phyloP scores from a whole-genome alignment of 2,329 filamentous ascomycete genomes.

The Aspergillus tamarii region DNA sequence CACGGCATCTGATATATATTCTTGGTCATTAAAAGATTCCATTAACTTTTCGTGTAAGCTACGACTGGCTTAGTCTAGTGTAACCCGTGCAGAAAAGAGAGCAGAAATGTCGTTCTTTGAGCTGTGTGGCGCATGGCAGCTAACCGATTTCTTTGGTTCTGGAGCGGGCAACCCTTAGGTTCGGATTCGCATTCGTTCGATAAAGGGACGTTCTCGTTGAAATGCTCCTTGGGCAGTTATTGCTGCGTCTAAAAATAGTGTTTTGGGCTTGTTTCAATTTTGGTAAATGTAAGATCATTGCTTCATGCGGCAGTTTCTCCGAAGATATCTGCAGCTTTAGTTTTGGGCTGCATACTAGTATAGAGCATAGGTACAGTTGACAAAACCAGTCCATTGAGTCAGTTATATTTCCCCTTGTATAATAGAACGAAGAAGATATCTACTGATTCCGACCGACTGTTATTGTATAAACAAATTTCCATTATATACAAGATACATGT shows the following conservation, averaged over 20 bases:
- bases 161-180: neutral
- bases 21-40: neutral
- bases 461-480: neutral
- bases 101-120: neutral
- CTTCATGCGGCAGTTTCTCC: neutral
- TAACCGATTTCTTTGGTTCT: neutral
- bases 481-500: conserved; percentile 11
- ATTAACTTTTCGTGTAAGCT: neutral
- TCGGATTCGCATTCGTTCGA: neutral
- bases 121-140: neutral
- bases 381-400: neutral
- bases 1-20: neutral
- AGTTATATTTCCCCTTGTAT: neutral
- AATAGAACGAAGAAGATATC: neutral
- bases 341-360: neutral
- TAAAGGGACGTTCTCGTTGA: neutral
- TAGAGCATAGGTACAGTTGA: neutral
- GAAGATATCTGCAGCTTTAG: neutral
- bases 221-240: neutral
- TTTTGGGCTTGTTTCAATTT: neutral
- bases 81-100: neutral
- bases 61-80: neutral
- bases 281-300: neutral
- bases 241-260: neutral
- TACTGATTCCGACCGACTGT: neutral